Evolutionary conservation across 257 asterid species (phyloP).

Genomic region (Fraxinus pennsylvanica): DNA sequence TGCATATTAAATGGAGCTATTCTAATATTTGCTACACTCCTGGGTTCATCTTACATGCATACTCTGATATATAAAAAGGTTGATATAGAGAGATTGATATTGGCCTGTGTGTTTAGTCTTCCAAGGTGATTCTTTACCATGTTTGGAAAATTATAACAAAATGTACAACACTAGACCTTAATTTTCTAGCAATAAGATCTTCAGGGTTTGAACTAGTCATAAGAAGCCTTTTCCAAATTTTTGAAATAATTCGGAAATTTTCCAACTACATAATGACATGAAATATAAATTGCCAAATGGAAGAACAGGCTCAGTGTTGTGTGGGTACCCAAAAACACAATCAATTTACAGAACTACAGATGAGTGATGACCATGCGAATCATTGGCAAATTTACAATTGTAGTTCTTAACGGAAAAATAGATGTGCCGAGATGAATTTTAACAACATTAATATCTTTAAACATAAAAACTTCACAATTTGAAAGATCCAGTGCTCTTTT

Average conservation of each 20-base stretch:
- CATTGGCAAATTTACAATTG: neutral
- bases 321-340: neutral
- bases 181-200: constrained; percentile 3
- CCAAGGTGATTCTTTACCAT: too few species aligned
- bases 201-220: neutral
- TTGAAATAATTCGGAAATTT: neutral
- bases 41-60: too few species aligned
- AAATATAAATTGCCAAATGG: neutral
- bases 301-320: neutral
- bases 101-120: too few species aligned
- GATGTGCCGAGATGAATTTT: neutral
- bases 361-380: neutral
- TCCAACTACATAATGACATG: neutral
- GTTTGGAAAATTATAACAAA: neutral
- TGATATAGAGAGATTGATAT: too few species aligned
- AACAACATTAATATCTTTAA: neutral
- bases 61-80: too few species aligned
- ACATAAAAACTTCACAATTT: neutral
- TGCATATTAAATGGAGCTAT: too few species aligned
- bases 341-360: neutral
- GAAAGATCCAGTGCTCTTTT: neutral
- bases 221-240: neutral
- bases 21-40: too few species aligned
- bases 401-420: neutral
- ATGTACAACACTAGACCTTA: neutral